Evolutionary conservation across 116 monocot genomes (phyloP).

Genomic region (Posidonia oceanica): DNA sequence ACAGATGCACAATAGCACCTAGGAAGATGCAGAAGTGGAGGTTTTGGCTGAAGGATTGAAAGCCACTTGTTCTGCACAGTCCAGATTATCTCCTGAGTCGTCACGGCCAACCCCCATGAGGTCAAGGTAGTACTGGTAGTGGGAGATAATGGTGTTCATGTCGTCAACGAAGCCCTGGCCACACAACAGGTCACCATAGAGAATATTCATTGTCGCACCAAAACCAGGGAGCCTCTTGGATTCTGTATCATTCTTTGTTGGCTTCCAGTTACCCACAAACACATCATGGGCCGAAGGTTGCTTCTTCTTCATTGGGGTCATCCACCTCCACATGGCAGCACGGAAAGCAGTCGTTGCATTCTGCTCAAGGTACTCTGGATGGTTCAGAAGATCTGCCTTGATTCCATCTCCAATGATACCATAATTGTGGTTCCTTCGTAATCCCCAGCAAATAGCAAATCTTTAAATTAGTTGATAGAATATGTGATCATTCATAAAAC

Average conservation of each 20-base stretch:
- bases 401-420: slow-evolving; percentile 54
- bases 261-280: slow-evolving; percentile 92
- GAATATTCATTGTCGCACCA: slow-evolving; percentile 79
- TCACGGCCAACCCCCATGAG: slow-evolving; percentile 81
- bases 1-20: neutral
- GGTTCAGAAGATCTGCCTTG: slow-evolving; percentile 55
- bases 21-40: slow-evolving; percentile 9
- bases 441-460: neutral
- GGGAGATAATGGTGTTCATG: slow-evolving; percentile 87
- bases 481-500: neutral
- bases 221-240: slow-evolving; percentile 78
- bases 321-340: slow-evolving; percentile 87
- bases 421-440: slow-evolving; percentile 71
- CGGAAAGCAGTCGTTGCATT: slow-evolving; percentile 85
- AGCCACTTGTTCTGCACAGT: no score
- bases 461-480: neutral
- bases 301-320: slow-evolving; percentile 78
- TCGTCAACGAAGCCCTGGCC: slow-evolving; percentile 59
- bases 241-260: slow-evolving; percentile 94
- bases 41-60: slow-evolving; percentile 66
- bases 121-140: slow-evolving; percentile 94
- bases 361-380: slow-evolving; percentile 83
- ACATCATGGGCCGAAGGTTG: slow-evolving; percentile 89
- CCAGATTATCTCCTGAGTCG: slow-evolving; percentile 66
- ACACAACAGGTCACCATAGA: slow-evolving; percentile 57